A percentile compares a stretch with the other conserved stretches of the same genome.
These are phyloP conservation scores for Wallacemonas sp. DNA, from an alignment of 208 protist genomes.

Conservation along the genomic window DNA sequence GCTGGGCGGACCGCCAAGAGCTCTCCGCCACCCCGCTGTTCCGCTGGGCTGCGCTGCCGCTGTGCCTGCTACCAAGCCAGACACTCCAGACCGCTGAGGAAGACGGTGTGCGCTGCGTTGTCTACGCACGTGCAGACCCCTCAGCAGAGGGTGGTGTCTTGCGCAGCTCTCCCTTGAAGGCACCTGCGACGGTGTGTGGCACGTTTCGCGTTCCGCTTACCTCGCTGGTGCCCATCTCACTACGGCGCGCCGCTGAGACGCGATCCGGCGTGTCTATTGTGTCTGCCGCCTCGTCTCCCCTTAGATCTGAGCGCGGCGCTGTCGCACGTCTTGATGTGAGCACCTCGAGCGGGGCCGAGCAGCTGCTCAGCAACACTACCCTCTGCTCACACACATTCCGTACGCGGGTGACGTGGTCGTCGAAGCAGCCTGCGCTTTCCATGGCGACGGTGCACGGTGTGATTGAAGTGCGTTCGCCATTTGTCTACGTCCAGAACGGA, in stretches of 20 bases:
- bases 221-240: background rate
- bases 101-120: background rate
- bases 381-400: constrained; percentile 1
- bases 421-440: background rate
- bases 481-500: constrained; percentile 6
- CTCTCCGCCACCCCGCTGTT: background rate
- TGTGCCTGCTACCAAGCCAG: background rate
- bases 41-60: constrained; percentile 7
- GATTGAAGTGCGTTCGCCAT: background rate
- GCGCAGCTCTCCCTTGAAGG: background rate
- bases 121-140: background rate
- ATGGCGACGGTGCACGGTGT: background rate
- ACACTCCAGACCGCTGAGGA: background rate
- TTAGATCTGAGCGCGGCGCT: no score
- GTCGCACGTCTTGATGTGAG: no score
- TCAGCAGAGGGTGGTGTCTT: background rate
- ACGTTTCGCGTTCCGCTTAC: background rate
- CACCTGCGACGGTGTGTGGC: no score
- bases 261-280: background rate
- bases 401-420: background rate
- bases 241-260: background rate
- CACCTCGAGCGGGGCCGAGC: no score
- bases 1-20: constrained; percentile 2
- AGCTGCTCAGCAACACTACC: no score
- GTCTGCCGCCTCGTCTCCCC: no score